phyloP scores from a whole-genome alignment of 176 grass and related monocot species.

The Bolboschoenus planiculmis region DNA sequence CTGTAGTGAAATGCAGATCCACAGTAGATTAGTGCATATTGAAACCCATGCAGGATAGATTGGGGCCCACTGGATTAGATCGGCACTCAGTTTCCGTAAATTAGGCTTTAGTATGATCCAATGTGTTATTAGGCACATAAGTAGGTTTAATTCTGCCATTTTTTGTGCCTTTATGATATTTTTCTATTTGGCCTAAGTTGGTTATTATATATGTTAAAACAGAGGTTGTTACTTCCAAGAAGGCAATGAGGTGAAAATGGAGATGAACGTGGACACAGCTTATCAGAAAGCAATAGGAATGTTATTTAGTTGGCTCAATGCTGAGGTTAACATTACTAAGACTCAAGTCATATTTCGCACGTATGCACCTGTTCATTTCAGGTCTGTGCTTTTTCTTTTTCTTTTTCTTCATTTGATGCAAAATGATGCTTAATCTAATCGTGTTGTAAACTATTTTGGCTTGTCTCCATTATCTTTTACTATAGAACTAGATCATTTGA shows the following conservation, averaged over 20 bases:
- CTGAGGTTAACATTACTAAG: constrained; percentile 68
- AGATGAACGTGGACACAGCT: constrained; percentile 63
- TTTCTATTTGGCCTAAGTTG: not conserved
- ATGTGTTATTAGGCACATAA: not conserved
- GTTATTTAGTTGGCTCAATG: constrained; percentile 62
- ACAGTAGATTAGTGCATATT: not conserved
- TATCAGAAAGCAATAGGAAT: constrained; percentile 61
- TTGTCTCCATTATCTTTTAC: not conserved
- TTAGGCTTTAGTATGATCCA: not conserved
- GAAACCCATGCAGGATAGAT: not conserved
- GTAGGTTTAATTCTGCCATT: not conserved
- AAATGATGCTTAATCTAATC: constrained; percentile 4
- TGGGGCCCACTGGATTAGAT: not conserved
- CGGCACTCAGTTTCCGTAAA: not conserved
- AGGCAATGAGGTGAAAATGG: constrained; percentile 68
- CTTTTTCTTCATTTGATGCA: not conserved
- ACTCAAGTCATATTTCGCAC: constrained; percentile 85
- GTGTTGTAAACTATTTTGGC: not conserved
- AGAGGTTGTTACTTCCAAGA: constrained; percentile 85
- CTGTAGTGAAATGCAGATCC: not conserved
- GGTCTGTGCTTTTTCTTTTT: constrained; percentile 52
- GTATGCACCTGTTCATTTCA: constrained; percentile 96
- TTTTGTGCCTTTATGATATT: not conserved
- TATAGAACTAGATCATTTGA: not conserved
- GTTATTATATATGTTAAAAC: constrained; percentile 16